These are phyloP conservation scores for Phlyctochytrium bullatum DNA, from an alignment of 192 early-diverging fungal species.

Conservation along the genomic window DNA sequence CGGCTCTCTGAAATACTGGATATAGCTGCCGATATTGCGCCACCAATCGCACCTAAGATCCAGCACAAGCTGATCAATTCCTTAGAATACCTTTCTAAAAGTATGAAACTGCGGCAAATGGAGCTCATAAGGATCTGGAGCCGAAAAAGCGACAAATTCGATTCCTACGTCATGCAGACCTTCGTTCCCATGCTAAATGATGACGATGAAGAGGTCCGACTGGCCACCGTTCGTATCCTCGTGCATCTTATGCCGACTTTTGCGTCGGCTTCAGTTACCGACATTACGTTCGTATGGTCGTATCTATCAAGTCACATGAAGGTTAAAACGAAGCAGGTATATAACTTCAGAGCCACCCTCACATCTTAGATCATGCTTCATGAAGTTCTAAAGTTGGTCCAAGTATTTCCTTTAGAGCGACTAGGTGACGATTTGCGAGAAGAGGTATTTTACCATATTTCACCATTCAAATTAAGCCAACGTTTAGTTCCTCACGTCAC, in stretches of 20 bases:
- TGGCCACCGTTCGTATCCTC: conserved; percentile 39
- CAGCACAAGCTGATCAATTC: conserved; percentile 51
- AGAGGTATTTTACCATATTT: conserved; percentile 29
- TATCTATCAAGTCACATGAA: conserved; percentile 44
- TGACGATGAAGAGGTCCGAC: conserved; percentile 47
- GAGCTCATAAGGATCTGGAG: conserved; percentile 52
- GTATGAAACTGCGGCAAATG: conserved; percentile 44
- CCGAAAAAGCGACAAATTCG: conserved; percentile 46
- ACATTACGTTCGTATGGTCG: conserved; percentile 49
- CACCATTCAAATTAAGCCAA: no score
- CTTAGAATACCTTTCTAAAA: conserved; percentile 47
- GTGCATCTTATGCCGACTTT: conserved; percentile 40
- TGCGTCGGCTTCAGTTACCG: conserved; percentile 28
- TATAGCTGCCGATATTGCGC: conserved; percentile 28
- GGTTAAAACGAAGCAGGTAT: conserved; percentile 34
- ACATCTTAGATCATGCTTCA: background rate
- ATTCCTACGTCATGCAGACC: conserved; percentile 54
- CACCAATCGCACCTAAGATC: conserved; percentile 36
- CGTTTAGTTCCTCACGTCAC: conserved; percentile 44
- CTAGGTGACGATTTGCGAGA: conserved; percentile 37
- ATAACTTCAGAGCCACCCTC: background rate
- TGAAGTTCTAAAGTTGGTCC: conserved; percentile 28
- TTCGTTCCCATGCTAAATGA: conserved; percentile 44
- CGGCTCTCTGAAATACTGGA: conserved; percentile 34
- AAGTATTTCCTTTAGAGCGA: conserved; percentile 43